Conservation (phyloP, 805 yeast genomes). For the Millerozyma miso region DNA sequence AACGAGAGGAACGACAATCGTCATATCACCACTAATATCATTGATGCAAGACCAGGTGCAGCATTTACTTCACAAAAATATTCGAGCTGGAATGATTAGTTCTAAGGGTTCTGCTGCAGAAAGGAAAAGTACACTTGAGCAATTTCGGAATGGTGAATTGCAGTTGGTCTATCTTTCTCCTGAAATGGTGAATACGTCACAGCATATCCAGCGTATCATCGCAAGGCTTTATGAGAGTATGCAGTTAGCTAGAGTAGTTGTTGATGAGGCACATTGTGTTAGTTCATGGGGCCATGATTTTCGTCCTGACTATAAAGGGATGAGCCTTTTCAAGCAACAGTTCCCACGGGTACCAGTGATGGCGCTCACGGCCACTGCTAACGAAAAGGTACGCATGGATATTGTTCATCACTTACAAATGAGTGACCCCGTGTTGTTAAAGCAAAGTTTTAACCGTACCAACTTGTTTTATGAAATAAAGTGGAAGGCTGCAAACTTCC, state of each 20-base stretch:
- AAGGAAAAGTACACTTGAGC: constrained; percentile 54
- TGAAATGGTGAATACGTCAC: constrained; percentile 83
- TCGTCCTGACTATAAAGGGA: constrained; percentile 87
- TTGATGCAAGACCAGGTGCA: constrained; percentile 97
- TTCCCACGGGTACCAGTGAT: constrained; percentile 84
- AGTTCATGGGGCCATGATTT: constrained; percentile 99
- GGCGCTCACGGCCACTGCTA: constrained; percentile 98
- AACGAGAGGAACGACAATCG: constrained; percentile 83
- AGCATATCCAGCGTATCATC: constrained; percentile 62
- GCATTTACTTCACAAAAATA: constrained; percentile 61
- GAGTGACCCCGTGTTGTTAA: constrained; percentile 57
- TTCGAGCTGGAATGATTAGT: constrained; percentile 84
- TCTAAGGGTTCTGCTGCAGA: constrained; percentile 68
- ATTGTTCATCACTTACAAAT: constrained; percentile 74
- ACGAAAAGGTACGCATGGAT: constrained; percentile 82
- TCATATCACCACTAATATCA: constrained; percentile 90
- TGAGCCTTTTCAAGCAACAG: constrained; percentile 64
- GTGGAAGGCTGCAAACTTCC: constrained; percentile 53
- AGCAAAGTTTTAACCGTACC: constrained; percentile 89
- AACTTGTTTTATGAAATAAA: constrained; percentile 77
- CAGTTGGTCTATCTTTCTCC: constrained; percentile 87
- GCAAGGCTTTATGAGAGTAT: constrained; percentile 49
- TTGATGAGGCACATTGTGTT: constrained; percentile 98
- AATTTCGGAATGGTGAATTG: constrained; percentile 61
- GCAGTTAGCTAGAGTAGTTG: constrained; percentile 77